Conservation (phyloP, 805 yeast genomes). For the Hermanozyma aechmeae region DNA sequence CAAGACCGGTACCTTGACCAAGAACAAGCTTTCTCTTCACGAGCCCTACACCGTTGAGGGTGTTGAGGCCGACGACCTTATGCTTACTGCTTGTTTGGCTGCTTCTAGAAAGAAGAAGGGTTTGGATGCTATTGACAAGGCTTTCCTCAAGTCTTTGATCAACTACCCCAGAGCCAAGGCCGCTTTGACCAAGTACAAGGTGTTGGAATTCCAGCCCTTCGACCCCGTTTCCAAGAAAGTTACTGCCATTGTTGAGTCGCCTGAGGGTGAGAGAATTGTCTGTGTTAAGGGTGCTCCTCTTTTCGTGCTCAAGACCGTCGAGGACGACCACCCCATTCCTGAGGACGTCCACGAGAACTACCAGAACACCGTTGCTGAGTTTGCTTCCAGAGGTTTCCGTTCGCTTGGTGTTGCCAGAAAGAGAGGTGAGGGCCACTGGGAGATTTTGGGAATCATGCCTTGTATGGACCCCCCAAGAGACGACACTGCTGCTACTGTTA, state of each 20-base stretch:
- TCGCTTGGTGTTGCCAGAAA: slow-evolving; percentile 98
- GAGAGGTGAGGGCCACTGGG: slow-evolving; percentile 98
- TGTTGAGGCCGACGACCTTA: slow-evolving; percentile 90
- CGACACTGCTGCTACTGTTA: slow-evolving; percentile 91
- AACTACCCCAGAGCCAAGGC: slow-evolving; percentile 86
- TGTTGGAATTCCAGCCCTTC: slow-evolving; percentile 92
- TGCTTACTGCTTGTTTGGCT: slow-evolving; percentile 96
- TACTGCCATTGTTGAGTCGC: slow-evolving; percentile 89
- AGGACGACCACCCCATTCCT: slow-evolving; percentile 93
- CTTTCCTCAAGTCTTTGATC: slow-evolving; percentile 86
- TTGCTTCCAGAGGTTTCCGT: slow-evolving; percentile 97
- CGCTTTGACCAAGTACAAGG: slow-evolving; percentile 89
- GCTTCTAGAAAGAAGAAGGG: slow-evolving; percentile 98
- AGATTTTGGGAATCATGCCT: slow-evolving; percentile 95
- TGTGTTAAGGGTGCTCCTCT: slow-evolving; percentile 99
- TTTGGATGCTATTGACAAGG: slow-evolving; percentile 95
- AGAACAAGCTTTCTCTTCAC: slow-evolving; percentile 90
- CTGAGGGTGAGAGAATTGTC: slow-evolving; percentile 88
- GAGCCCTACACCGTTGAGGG: slow-evolving; percentile 98
- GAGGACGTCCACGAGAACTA: slow-evolving; percentile 90
- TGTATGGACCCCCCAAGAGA: slow-evolving; percentile 99
- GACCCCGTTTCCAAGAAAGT: slow-evolving; percentile 97
- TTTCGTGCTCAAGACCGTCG: slow-evolving; percentile 92
- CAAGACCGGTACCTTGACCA: slow-evolving; percentile 96
- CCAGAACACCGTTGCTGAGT: slow-evolving; percentile 95